Evolutionary conservation across 2,329 filamentous ascomycete species (phyloP).

Genomic region (Trichoderma sp.): DNA sequence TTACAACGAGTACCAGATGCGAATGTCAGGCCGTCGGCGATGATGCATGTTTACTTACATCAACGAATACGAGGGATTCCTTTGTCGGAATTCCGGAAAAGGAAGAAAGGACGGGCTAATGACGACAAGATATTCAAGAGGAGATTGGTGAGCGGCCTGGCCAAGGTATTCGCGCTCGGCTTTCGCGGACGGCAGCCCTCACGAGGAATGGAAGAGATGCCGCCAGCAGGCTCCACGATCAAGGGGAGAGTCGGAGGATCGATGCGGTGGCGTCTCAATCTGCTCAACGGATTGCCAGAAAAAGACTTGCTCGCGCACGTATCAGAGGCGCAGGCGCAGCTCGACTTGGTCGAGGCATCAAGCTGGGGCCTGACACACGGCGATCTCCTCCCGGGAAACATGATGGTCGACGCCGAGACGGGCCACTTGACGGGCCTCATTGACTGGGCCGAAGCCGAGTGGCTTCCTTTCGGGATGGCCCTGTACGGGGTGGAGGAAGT

Average conservation of each 20-base stretch:
- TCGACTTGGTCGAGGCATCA: conserved; percentile 42
- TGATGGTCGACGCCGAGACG: conserved; percentile 51
- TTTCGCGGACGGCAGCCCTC: conserved; percentile 34
- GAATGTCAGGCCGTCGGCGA: background rate
- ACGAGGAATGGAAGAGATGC: background rate
- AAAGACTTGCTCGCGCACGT: conserved; percentile 27
- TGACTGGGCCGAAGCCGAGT: conserved; percentile 67
- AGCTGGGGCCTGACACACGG: conserved; percentile 63
- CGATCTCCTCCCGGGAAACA: conserved; percentile 59
- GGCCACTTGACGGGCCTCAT: conserved; percentile 56
- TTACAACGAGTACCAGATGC: too few species aligned
- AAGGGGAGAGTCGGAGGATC: conserved; percentile 44
- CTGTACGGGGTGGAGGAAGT: conserved; percentile 64
- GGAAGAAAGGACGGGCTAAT: background rate
- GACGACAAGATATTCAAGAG: conserved; percentile 32
- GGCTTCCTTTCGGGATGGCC: conserved; percentile 59
- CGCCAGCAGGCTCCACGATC: background rate
- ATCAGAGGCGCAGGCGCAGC: conserved; percentile 34
- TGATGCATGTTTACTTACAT: conserved; percentile 46
- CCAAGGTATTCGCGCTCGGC: conserved; percentile 42
- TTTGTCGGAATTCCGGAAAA: conserved; percentile 32
- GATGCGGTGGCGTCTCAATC: conserved; percentile 43
- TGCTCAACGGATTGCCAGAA: conserved; percentile 41
- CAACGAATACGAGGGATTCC: conserved; percentile 45
- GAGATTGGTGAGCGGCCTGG: conserved; percentile 45